Conservation (phyloP, 2,329 filamentous ascomycete species). For the Juglanconis oblonga region DNA sequence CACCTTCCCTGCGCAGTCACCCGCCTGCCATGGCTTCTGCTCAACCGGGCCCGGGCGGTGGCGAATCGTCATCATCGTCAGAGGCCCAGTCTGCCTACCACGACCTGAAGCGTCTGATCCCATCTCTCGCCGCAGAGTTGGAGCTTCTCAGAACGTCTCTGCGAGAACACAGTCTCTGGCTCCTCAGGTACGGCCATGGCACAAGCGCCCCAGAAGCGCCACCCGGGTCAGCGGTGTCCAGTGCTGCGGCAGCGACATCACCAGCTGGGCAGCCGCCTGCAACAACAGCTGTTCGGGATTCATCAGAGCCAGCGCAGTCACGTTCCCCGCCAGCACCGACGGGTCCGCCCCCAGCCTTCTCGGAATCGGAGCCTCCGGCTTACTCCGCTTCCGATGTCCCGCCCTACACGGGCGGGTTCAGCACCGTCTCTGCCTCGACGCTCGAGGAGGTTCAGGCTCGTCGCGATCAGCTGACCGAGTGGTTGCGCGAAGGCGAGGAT, state of each 20-base stretch:
- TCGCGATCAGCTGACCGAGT: conserved; percentile 27
- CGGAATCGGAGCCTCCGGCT: conserved; percentile 23
- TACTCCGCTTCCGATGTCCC: conserved; percentile 28
- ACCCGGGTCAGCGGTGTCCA: not conserved
- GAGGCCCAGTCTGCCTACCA: conserved; percentile 24
- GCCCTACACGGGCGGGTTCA: conserved; percentile 24
- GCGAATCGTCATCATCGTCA: conserved; percentile 11
- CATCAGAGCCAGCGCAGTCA: not conserved
- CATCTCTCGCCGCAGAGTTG: conserved; percentile 26
- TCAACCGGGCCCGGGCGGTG: not conserved
- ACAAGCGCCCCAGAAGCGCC: conserved; percentile 5
- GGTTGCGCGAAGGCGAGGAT: conserved; percentile 28
- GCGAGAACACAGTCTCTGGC: conserved; percentile 30
- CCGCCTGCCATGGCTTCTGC: not conserved
- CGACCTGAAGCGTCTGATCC: conserved; percentile 27
- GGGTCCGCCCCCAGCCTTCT: conserved; percentile 6
- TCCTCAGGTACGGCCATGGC: conserved; percentile 26
- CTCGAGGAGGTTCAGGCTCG: conserved; percentile 27
- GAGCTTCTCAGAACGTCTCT: conserved; percentile 27
- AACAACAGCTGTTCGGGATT: not conserved
- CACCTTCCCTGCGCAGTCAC: not conserved
- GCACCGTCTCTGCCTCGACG: conserved; percentile 23
- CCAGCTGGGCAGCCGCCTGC: not conserved
- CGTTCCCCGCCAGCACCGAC: not conserved
- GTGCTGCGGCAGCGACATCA: not conserved